These are phyloP conservation scores for Dipodascus geniculatus DNA, from an alignment of 805 yeast genomes.

Conservation along the genomic window DNA sequence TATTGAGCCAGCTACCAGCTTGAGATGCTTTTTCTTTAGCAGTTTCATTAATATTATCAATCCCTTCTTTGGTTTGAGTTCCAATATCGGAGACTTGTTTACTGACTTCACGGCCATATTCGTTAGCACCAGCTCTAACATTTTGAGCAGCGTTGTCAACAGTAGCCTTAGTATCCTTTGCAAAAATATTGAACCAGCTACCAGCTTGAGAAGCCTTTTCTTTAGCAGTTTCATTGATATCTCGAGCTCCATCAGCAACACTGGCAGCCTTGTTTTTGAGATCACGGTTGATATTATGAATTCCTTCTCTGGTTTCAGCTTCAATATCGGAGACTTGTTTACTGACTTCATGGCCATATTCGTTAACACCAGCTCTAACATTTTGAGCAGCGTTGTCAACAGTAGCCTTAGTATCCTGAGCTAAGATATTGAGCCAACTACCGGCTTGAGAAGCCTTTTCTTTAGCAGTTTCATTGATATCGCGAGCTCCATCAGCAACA, in stretches of 20 bases:
- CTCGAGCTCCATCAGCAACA: neutral
- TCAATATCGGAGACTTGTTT: neutral
- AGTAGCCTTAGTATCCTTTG: neutral
- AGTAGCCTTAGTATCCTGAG: neutral
- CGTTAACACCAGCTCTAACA: neutral
- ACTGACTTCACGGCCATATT: neutral
- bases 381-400: neutral
- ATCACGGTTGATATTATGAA: neutral
- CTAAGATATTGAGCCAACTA: neutral
- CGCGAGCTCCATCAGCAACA: neutral
- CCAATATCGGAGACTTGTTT: neutral
- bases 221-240: neutral
- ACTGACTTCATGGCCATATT: neutral
- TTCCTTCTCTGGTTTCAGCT: neutral
- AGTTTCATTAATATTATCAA: neutral
- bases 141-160: neutral
- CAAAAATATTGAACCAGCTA: neutral
- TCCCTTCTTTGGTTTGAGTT: neutral
- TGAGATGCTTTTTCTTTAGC: slow-evolving; percentile 1
- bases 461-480: neutral
- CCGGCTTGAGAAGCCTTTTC: neutral
- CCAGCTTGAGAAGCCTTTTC: neutral
- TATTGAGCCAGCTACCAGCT: neutral
- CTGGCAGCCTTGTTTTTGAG: neutral
- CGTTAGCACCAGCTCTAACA: neutral